Base-by-base conservation (phyloP, 371 early-diverging fungal genomes). In the Zopfochytrium polystomum region DNA sequence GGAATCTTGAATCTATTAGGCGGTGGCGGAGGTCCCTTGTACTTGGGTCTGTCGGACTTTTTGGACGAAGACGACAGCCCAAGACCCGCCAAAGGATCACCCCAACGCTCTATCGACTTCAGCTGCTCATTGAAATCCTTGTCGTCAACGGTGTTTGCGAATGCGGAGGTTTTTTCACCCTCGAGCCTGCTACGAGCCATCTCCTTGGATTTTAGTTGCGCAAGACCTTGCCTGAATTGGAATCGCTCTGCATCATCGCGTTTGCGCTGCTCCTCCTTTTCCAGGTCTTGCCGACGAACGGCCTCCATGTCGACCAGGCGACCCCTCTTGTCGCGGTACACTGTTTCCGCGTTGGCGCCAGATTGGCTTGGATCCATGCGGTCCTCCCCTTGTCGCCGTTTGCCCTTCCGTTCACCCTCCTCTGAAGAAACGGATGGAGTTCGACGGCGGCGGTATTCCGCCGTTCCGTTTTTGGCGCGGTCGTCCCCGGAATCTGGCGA, bases 1-100 rank as follows among this genome's bases (percentile, higher is more conserved):
- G 76, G 73, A 46, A 92, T 92, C 62, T 83, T 82, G 69, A 84
- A 92, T 23, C 94, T 75, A 71, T 93, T 93, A 7, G 89, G 88
- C 34, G 90, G 85, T 32, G 88, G 82, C 3, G 71, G 57, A 23
- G 77, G 73, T 2, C 77, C 77, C 49, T 51, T 38, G 59, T 77
- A 77, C 25, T 50, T 31, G 20, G 51, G 60, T 30, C 23, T 60
- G 23, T 27, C 25, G 22, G 46, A 7, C 48, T 53, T 58, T 44
- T 70, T 68, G 52, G 67, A 60, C 18, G 26, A 33, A 23, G 45
- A 45, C 18, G 53, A 29, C n/a, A 27, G 29, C 50, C 74, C 67
- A 38, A 71, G 52, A 32, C 55, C 55, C 1, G 81, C 81, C 78
- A 81, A 71, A 9, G 82, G 79, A 63, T 81, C 82, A 13, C 77